phyloP scores from a whole-genome alignment of 2,329 filamentous ascomycete species.

The Alternaria tenuissima region DNA sequence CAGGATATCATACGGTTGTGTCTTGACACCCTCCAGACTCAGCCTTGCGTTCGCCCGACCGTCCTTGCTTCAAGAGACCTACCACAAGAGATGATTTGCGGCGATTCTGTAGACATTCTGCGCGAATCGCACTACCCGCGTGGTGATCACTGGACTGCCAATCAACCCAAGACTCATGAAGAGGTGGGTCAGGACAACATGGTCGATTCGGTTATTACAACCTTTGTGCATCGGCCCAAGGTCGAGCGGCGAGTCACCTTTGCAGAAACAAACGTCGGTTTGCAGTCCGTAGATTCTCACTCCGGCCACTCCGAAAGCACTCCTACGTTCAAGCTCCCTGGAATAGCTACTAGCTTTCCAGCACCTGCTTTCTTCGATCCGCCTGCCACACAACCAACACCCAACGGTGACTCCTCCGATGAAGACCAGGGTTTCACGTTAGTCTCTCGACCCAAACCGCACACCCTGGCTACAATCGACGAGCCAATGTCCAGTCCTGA shows the following conservation, averaged over 20 bases:
- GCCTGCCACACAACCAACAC: background rate
- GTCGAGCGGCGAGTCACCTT: conserved; percentile 1
- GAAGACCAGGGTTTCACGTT: conserved; percentile 37
- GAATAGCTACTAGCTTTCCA: background rate
- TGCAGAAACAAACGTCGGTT: background rate
- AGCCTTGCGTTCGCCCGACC: conserved; percentile 9
- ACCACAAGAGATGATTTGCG: conserved; percentile 16
- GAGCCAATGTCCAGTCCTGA: conserved; percentile 24
- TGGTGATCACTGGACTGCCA: background rate
- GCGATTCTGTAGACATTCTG: background rate
- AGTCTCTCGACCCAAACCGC: conserved; percentile 27
- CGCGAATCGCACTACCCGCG: background rate
- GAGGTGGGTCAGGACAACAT: conserved; percentile 3
- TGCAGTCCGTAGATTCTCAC: background rate
- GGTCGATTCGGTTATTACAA: conserved; percentile 10
- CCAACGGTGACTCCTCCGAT: conserved; percentile 19
- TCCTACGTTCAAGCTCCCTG: background rate
- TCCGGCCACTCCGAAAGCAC: background rate
- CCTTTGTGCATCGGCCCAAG: conserved; percentile 22
- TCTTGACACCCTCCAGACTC: conserved; percentile 12
- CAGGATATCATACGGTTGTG: conserved; percentile 24
- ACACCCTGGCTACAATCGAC: background rate
- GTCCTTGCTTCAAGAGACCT: conserved; percentile 19
- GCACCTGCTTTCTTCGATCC: background rate
- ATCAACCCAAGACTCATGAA: background rate